phyloP scores from a whole-genome alignment of 345 rosid species.

The Syzygium oleosum region DNA sequence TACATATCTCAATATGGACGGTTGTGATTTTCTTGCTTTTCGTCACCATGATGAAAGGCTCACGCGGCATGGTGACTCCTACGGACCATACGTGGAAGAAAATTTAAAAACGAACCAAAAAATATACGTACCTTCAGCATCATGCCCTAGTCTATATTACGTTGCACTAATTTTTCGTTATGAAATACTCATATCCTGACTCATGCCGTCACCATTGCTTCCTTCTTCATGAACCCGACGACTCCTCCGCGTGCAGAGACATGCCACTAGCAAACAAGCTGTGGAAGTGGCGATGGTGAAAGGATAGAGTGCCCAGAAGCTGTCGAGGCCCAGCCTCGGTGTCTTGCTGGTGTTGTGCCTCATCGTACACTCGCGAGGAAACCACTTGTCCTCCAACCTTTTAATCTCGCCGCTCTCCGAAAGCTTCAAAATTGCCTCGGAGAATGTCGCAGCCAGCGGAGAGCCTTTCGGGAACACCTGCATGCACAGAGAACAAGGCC shows the following conservation, averaged over 20 bases:
- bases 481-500: not conserved
- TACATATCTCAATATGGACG: too few relatives aligned
- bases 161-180: not conserved
- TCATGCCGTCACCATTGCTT: not conserved
- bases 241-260: not conserved
- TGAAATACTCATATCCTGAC: not conserved
- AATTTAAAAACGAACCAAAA: too few relatives aligned
- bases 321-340: slow-evolving; percentile 18
- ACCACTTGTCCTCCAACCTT: slow-evolving; percentile 6
- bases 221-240: not conserved
- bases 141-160: too few relatives aligned
- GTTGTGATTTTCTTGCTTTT: too few relatives aligned
- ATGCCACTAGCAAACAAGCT: not conserved
- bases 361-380: not conserved
- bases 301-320: not conserved
- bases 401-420: slow-evolving; percentile 25
- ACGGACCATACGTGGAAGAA: too few relatives aligned
- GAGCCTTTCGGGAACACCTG: slow-evolving; percentile 47
- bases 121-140: too few relatives aligned
- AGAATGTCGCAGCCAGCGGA: slow-evolving; percentile 25
- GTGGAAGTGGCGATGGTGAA: not conserved
- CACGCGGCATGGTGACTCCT: too few relatives aligned
- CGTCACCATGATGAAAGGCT: too few relatives aligned
- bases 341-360: not conserved
- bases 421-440: slow-evolving; percentile 23